phyloP scores from a whole-genome alignment of 805 yeast species.

The Candida qinlingensis region DNA sequence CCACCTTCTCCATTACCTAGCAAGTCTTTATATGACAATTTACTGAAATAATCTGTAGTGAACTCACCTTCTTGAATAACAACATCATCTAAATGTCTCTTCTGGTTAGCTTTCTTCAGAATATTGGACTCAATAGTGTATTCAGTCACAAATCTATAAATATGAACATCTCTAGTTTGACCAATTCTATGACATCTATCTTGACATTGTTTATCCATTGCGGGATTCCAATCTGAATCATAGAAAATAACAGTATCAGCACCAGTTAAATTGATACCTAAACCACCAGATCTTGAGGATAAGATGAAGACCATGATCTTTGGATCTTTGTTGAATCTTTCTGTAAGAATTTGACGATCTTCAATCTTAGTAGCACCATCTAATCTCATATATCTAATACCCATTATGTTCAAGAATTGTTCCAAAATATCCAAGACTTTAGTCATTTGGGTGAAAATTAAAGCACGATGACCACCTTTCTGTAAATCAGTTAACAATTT shows the following conservation, averaged over 20 bases:
- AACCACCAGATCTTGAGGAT: conserved; percentile 96
- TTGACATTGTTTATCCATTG: conserved; percentile 99
- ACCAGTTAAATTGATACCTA: conserved; percentile 95
- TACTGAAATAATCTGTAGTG: conserved; percentile 92
- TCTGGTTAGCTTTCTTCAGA: conserved; percentile 89
- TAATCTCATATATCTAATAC: conserved; percentile 87
- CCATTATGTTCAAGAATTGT: conserved; percentile 89
- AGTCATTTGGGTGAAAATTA: conserved; percentile 98
- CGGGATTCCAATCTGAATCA: conserved; percentile 99
- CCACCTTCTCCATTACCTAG: conserved; percentile 44
- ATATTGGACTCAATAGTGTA: conserved; percentile 95
- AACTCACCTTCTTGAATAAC: conserved; percentile 98
- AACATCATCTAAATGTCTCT: conserved; percentile 87
- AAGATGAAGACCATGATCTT: conserved; percentile 85
- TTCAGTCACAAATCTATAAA: conserved; percentile 92
- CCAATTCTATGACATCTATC: conserved; percentile 99
- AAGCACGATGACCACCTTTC: conserved; percentile 86
- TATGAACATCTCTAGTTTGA: conserved; percentile 95
- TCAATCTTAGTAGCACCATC: conserved; percentile 98
- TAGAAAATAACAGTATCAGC: conserved; percentile 98
- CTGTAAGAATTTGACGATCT: conserved; percentile 92
- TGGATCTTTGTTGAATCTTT: conserved; percentile 82
- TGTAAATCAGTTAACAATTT: conserved; percentile 67
- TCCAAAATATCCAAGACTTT: conserved; percentile 90
- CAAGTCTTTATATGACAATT: conserved; percentile 78